Evolutionary conservation across 2,329 filamentous ascomycete species (phyloP).

Genomic region (Cladosporium sp.): DNA sequence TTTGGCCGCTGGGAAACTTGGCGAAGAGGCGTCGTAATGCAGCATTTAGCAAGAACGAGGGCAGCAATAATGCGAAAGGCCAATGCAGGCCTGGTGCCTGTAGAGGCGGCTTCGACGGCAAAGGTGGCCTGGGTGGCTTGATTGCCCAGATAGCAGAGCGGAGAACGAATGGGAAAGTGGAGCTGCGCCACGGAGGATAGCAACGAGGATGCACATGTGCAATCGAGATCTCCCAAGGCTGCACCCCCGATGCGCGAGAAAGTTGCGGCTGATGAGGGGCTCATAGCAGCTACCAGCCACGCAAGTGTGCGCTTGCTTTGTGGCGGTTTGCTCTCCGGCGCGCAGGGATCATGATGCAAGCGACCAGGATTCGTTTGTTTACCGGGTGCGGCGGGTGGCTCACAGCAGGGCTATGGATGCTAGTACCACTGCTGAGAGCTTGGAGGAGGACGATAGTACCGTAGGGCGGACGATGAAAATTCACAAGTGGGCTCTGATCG

Average conservation of each 20-base stretch:
- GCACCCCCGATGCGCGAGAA: neutral
- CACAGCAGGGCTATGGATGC: conserved; percentile 1
- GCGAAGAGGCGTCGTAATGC: neutral
- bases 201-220: neutral
- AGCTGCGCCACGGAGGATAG: neutral
- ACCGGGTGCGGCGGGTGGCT: conserved; percentile 1
- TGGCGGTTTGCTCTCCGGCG: neutral
- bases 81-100: neutral
- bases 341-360: conserved; percentile 5
- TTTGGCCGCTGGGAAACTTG: neutral
- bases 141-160: neutral
- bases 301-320: neutral
- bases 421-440: neutral
- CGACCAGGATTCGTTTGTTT: conserved; percentile 1
- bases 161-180: neutral
- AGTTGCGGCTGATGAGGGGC: neutral
- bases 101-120: neutral
- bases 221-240: neutral
- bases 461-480: neutral
- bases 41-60: neutral
- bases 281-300: conserved; percentile 5
- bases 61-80: neutral
- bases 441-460: neutral
- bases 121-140: neutral
- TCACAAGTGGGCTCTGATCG: neutral